phyloP scores from a whole-genome alignment of 257 asterid genomes.

The Asclepias syriaca region DNA sequence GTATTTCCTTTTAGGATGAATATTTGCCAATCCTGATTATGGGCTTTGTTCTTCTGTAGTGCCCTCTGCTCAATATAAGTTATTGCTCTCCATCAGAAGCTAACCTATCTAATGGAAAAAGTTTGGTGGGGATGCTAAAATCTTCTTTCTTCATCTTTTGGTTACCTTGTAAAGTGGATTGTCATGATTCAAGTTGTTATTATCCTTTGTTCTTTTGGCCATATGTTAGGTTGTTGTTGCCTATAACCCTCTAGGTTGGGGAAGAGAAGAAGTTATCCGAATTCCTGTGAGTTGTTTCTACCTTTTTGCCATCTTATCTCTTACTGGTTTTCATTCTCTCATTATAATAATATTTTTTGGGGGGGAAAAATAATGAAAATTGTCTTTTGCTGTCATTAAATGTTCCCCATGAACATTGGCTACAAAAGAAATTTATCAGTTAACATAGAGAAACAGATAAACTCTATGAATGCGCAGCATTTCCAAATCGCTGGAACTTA shows the following conservation, averaged over 20 bases:
- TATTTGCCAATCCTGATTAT: slow-evolving; percentile 20
- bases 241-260: slow-evolving; percentile 79
- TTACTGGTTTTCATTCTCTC: background rate
- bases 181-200: background rate
- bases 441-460: background rate
- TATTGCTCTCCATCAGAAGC: slow-evolving; percentile 75
- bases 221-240: slow-evolving; percentile 52
- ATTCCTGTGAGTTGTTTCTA: slow-evolving; percentile 57
- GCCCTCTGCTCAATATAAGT: slow-evolving; percentile 75
- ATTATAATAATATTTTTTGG: background rate
- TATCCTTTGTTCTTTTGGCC: slow-evolving; percentile 5
- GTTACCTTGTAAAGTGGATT: background rate
- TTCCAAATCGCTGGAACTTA: background rate
- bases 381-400: background rate
- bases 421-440: background rate
- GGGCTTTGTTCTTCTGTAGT: slow-evolving; percentile 32
- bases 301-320: slow-evolving; percentile 12
- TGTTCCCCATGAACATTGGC: background rate
- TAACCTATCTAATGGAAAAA: slow-evolving; percentile 40
- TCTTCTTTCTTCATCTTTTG: background rate
- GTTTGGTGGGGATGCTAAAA: slow-evolving; percentile 41
- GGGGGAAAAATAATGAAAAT: background rate
- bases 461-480: background rate
- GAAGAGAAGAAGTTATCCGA: slow-evolving; percentile 59
- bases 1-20: slow-evolving; percentile 2